Evolutionary conservation across 495 filamentous ascomycete genomes (phyloP), one percentile per base, ranked within the genome.

Genomic region (Daldinia vernicosa): DNA sequence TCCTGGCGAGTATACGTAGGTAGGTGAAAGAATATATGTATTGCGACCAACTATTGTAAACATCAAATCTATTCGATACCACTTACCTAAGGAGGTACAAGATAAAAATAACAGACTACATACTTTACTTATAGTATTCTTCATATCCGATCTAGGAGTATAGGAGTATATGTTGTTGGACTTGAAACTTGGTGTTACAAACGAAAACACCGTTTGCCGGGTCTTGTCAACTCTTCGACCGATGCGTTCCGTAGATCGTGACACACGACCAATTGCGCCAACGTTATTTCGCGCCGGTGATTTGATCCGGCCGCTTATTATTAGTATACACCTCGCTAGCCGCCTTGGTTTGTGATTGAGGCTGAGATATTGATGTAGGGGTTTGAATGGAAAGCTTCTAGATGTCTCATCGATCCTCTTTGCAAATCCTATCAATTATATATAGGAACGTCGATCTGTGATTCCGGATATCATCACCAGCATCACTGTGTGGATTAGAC

Each of bases 191-290:
- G 5, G 54, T 63, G 27, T 56, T 24, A 17, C 52, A 28, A 30
- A 35, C 27, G 58, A 51, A 69, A 53, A 69, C 35, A 30, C 40
- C 47, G n/a, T 57, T 22, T 62, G 37, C 28, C n/a, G 56, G 56
- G 64, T 50, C 27, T 24, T 43, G 22, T 47, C 47, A 37, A 33
- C 24, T 37, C 14, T 32, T 63, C 60, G 45, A 57, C 60, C 39
- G 60, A 64, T 63, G 32, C 55, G 22, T 65, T 40, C 64, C 50
- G 37, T 55, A 47, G 57, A 32, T 26, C 39, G 58, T 69, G 43
- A 69, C 64, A 72, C 60, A 40, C 69, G 69, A 52, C 58, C 61
- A 54, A 35, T 57, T 57, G 47, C 60, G 55, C 54, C 30, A 65
- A 32, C 52, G 53, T 47, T 50, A 67, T 63, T 67, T 63, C 17